Base-by-base conservation (phyloP, 352 stramenopile genomes). In the Phytophthora colocasiae region DNA sequence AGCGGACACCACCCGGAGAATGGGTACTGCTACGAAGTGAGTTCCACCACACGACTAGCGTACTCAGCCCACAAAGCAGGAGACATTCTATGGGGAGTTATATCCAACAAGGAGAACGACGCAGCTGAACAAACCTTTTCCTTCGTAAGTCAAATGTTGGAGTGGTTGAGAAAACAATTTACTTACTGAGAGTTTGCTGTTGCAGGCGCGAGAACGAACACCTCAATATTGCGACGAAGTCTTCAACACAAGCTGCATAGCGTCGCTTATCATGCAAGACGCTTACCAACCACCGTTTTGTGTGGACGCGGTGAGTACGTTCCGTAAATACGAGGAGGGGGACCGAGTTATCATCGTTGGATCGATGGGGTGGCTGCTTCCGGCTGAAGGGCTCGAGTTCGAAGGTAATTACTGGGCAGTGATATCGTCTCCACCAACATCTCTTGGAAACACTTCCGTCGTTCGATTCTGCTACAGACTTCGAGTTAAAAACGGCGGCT, bases 261-360 rank as follows among this genome's bases (percentile, higher is more conserved):
- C 45, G 4, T 51, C 45, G 5, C 26, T 51, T 24, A 34, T 38
- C 26, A 36, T 51, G 11, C 45, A 51, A 51, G 14, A 36, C 19
- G 11, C 45, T 4, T 2, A 36, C 14, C n/a, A 38, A 6, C 3
- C 11, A 7, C 24, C 45, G 7, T 51, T 51, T 27, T 51, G 19
- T 36, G 45, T 51, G 11, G 26, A 51, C 3, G 45, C 45, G 38
- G 45, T 36, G 45, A 51, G 45, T 24, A 51, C 24, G 38, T 53
- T 36, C 36, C 27, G 15, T 2, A 52, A 45, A 15, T 52, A 29
- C 3, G 40, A 52, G 19, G 31, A 52, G 26, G 14, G 36, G 15
- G n/a, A 38, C 27, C 19, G 29, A 24, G 41, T 61, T 36, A 12
- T 39, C n/a, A 10, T 50, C 4, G 53, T 53, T 14, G 41, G 41